phyloP scores from a whole-genome alignment of 495 filamentous ascomycete species.

The Pseudevernia furfuracea region DNA sequence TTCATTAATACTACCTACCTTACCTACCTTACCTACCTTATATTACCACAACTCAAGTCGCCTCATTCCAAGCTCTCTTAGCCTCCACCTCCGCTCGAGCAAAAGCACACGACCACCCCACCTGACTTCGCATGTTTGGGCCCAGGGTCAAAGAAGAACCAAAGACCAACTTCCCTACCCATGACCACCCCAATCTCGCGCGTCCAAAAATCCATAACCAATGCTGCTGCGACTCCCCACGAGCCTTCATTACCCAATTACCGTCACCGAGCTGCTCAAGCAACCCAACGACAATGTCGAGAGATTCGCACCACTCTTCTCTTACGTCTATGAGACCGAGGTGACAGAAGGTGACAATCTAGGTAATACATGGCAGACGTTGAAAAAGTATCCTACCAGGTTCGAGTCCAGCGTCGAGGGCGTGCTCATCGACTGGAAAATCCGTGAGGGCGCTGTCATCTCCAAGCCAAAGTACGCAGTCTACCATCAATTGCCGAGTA shows the following conservation, averaged over 20 bases:
- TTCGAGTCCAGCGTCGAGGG: slow-evolving; percentile 83
- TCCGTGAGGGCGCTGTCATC: slow-evolving; percentile 66
- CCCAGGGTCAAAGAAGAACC: not conserved
- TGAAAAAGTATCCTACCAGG: slow-evolving; percentile 61
- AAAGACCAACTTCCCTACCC: slow-evolving; percentile 2
- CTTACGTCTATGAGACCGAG: slow-evolving; percentile 73
- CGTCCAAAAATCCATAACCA: slow-evolving; percentile 12
- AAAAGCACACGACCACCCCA: slow-evolving; percentile 10
- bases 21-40: no score
- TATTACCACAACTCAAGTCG: not conserved
- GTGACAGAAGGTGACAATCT: slow-evolving; percentile 66
- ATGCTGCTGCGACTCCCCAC: slow-evolving; percentile 48
- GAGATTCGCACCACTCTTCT: slow-evolving; percentile 66
- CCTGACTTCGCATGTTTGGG: not conserved
- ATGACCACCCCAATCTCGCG: slow-evolving; percentile 13
- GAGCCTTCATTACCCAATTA: slow-evolving; percentile 85
- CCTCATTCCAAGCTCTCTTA: not conserved
- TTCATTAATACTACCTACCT: not conserved
- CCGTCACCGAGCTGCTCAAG: slow-evolving; percentile 79
- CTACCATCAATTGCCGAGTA: not conserved
- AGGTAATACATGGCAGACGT: slow-evolving; percentile 58
- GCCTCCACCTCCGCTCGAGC: not conserved
- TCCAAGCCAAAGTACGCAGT: slow-evolving; percentile 34
- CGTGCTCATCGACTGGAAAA: slow-evolving; percentile 63
- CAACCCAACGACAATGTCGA: slow-evolving; percentile 63